phyloP scores from a whole-genome alignment of 1,139 yeast species.

The Pichia sp. region DNA sequence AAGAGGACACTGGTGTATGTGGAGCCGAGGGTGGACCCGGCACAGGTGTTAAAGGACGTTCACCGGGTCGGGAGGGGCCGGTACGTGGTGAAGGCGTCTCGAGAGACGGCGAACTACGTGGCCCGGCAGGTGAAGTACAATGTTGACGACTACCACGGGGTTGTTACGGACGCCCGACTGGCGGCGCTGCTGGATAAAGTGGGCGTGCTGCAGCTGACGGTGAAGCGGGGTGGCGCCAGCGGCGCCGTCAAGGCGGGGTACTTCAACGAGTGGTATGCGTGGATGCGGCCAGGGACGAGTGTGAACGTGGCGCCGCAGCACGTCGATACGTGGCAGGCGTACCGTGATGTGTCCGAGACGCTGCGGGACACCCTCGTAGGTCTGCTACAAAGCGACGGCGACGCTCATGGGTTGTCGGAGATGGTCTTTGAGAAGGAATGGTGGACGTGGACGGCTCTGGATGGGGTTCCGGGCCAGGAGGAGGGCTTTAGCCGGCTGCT shows the following conservation, averaged over 20 bases:
- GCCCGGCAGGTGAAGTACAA: constrained; percentile 1
- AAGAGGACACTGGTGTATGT: constrained; percentile 2
- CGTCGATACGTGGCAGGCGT: constrained; percentile 20
- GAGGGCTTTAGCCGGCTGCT: neutral
- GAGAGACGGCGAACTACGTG: neutral
- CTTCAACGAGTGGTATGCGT: constrained; percentile 10
- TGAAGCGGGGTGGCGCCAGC: neutral
- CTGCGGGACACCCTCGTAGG: constrained; percentile 6
- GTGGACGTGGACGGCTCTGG: constrained; percentile 17
- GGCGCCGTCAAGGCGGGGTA: neutral
- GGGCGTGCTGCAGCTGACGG: neutral
- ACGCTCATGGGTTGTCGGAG: neutral
- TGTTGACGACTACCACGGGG: neutral
- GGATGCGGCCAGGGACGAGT: constrained; percentile 9
- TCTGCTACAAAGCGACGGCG: neutral
- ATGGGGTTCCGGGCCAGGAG: neutral
- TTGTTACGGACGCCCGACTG: neutral
- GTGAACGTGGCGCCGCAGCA: constrained; percentile 28
- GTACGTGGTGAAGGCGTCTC: neutral
- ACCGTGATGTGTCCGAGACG: constrained; percentile 16
- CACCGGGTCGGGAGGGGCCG: neutral
- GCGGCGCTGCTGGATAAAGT: neutral
- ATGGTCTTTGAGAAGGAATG: constrained; percentile 27
- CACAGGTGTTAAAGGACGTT: neutral
- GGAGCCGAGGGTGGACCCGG: neutral